Base-by-base conservation (phyloP, 345 rosid genomes). In the Schrenkiella parvula region DNA sequence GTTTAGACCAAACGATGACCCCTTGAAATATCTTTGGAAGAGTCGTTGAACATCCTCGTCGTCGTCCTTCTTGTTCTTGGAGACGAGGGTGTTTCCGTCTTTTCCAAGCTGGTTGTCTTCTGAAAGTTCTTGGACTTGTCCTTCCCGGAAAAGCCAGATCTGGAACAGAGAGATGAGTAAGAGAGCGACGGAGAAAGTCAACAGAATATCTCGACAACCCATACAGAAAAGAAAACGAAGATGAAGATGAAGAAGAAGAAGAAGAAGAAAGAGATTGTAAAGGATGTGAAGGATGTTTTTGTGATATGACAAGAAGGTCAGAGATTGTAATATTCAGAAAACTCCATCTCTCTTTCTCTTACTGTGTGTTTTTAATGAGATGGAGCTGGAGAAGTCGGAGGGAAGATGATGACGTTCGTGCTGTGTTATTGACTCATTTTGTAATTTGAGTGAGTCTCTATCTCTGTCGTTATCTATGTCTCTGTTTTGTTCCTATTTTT, bases 1-100 rank as follows among this genome's bases (percentile, higher is more conserved):
- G 54, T 60, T 60, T 32, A 60, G 62, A 46, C 73, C 89, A 39
- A 17, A 76, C 73, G n/a, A 87, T 86, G 38, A 44, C 80, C 78
- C 79, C 51, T 69, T 75, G 59, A 68, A 68, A 15, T 75, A 75
- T 44, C 47, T 75, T 18, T 75, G 74, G 32, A 52, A 39, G 68
- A 74, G 78, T 8, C 73, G 68, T 67, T 67, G 59, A 34, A 60
- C 79, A 75, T 75, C n/a, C n/a, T n/a, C 70, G 1, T 62, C 73
- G 1, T 69, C 42, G 37, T 63, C 47, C 23, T 55, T 44, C 44
- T 63, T 68, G 59, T 69, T 63, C 60, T 43, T 64, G 48, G 64
- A 34, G 28, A 4, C 38, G 22, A 75, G 64, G 47, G 47, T 25
- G 12, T 28, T 64, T 28, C 14, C 35, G 50, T 70, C 65, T 43